Percentiles rank a stretch among this genome's conserved stretches.
phyloP scores from a whole-genome alignment of 768 basidiomycete species.

The Fibroporia radiculosa region DNA sequence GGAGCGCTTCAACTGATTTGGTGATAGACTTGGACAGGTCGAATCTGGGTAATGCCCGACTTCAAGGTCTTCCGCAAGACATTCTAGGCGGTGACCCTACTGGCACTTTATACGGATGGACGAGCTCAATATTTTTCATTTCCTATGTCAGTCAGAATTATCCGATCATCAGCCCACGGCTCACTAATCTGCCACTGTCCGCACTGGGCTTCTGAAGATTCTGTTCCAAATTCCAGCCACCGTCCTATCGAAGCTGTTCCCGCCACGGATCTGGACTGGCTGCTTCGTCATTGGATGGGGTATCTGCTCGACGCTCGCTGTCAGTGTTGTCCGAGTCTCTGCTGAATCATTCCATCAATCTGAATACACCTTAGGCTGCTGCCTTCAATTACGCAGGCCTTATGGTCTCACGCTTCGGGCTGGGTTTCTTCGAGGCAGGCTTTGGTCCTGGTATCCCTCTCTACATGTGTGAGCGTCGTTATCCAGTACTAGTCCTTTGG shows the following conservation, averaged over 20 bases:
- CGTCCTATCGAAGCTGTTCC: conserved; percentile 56
- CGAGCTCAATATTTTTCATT: conserved; percentile 72
- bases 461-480: conserved; percentile 59
- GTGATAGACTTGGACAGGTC: conserved; percentile 57
- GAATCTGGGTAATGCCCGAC: conserved; percentile 72
- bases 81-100: conserved; percentile 59
- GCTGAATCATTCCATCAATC: conserved; percentile 1
- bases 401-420: conserved; percentile 46
- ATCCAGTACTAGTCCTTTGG: background rate
- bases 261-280: conserved; percentile 63
- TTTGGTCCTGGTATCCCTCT: conserved; percentile 74
- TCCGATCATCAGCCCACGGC: background rate
- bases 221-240: conserved; percentile 63
- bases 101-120: conserved; percentile 68
- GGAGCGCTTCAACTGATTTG: background rate
- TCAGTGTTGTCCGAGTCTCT: conserved; percentile 17
- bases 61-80: conserved; percentile 63
- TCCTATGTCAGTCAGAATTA: conserved; percentile 53
- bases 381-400: conserved; percentile 54
- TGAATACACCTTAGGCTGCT: conserved; percentile 37
- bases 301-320: conserved; percentile 65
- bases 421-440: conserved; percentile 75
- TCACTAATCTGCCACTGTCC: background rate
- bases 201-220: conserved; percentile 36
- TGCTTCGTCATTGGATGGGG: conserved; percentile 67